These are phyloP conservation scores for Chlorella sp. DNA, from an alignment of 139 green algal species.

Conservation along the genomic window DNA sequence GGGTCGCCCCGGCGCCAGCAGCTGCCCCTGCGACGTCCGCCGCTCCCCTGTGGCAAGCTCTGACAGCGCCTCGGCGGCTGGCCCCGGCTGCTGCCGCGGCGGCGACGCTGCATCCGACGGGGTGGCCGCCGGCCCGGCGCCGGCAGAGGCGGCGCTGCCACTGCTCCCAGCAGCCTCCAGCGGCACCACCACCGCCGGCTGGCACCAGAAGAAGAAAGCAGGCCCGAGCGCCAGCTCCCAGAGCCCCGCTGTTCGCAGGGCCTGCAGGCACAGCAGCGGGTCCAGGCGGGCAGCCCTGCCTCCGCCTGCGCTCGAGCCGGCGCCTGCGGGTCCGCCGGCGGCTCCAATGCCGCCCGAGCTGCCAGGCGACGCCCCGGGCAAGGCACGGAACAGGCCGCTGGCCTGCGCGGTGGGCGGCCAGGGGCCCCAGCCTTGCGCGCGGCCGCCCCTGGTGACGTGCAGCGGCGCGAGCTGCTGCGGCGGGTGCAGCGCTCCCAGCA, in stretches of 20 bases:
- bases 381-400: too few relatives aligned
- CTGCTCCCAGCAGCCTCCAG: too few relatives aligned
- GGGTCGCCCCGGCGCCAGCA: background rate
- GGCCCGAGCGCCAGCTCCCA: constrained; percentile 38
- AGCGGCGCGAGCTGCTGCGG: constrained; percentile 15
- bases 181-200: background rate
- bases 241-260: constrained; percentile 17
- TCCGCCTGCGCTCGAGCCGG: background rate
- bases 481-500: constrained; percentile 12
- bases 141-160: too few relatives aligned
- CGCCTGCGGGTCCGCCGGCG: too few relatives aligned
- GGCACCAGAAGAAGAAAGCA: constrained; percentile 38
- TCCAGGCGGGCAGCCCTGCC: background rate
- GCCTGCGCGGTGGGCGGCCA: background rate
- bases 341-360: background rate
- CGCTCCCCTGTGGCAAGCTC: background rate
- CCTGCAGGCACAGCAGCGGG: background rate
- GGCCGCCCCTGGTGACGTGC: background rate
- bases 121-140: too few relatives aligned
- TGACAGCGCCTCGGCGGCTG: background rate
- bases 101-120: too few relatives aligned
- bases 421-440: background rate
- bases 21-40: background rate
- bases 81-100: background rate
- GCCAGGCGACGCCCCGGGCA: too few relatives aligned